Evolutionary conservation across 352 stramenopile genomes (phyloP).

Genomic region (Globisporangium uncinulatum): DNA sequence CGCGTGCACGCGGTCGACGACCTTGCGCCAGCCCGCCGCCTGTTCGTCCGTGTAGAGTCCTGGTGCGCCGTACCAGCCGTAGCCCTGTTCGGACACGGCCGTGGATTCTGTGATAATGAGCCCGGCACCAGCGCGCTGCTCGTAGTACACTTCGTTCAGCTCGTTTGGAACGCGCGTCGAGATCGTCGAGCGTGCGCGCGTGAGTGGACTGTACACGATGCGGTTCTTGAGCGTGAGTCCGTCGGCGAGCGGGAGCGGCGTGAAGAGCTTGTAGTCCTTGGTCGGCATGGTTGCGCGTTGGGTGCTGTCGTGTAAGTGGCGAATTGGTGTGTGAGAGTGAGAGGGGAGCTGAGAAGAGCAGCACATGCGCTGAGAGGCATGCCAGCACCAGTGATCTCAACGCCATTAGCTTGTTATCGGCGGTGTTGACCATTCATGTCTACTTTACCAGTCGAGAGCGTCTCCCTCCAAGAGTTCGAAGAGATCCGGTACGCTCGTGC

Average conservation of each 20-base stretch:
- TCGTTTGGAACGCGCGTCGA: slow-evolving; percentile 5
- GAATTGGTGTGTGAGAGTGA: too few relatives aligned
- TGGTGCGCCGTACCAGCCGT: slow-evolving; percentile 15
- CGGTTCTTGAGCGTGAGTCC: slow-evolving; percentile 9
- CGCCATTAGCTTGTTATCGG: too few relatives aligned
- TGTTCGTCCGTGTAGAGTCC: slow-evolving; percentile 15
- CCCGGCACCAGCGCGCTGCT: slow-evolving; percentile 15
- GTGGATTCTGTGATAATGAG: slow-evolving; percentile 26
- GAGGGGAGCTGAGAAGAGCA: too few relatives aligned
- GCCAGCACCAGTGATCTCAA: too few relatives aligned
- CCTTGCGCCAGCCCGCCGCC: too few relatives aligned
- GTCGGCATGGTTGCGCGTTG: neutral
- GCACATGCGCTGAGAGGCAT: too few relatives aligned
- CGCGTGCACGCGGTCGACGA: neutral
- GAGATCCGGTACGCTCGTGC: too few relatives aligned
- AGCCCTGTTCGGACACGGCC: slow-evolving; percentile 7
- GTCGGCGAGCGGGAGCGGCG: slow-evolving; percentile 2
- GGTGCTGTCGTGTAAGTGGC: neutral
- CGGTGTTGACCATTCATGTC: too few relatives aligned
- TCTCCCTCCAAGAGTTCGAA: too few relatives aligned
- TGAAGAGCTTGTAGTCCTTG: slow-evolving; percentile 8
- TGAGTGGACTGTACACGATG: slow-evolving; percentile 1
- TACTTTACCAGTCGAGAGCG: too few relatives aligned
- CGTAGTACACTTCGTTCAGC: slow-evolving; percentile 34
- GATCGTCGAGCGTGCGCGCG: slow-evolving; percentile 2